Base-by-base conservation (phyloP, 2,329 filamentous ascomycete genomes). In the Aureobasidium sp. region DNA sequence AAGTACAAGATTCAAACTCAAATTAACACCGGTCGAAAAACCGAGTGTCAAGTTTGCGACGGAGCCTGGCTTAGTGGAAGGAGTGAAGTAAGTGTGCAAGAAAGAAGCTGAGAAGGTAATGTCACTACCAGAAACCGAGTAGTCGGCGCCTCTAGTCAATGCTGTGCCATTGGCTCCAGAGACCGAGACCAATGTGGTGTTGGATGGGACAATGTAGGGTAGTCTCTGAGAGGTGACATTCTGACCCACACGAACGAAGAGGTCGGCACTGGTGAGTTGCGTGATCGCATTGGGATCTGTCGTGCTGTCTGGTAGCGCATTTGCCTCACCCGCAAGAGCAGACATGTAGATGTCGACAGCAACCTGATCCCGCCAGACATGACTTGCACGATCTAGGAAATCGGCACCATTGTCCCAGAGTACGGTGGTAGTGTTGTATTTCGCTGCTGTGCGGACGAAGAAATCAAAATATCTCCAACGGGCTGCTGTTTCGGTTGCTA, bases 351-450 rank as follows among this genome's bases (percentile, higher is more conserved):
- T 80, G 6, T 77, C 72, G 5, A 82, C 68, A 0, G 77, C 76
- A 0, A 79, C 76, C 0, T 74, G 71, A 64, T 86, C 84, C 20
- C 79, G 74, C 81, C 82, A 86, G 2, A 68, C 66, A 49, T 77
- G 75, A 0, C 77, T 73, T 2, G 71, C 71, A 41, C 83, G 79
- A 66, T 85, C 75, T 12, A 84, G 74, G 44, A 82, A 79, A 66
- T 85, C 83, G 2, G 75, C 68, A 0, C 83, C 82, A 63, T 85
- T 86, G 67, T 86, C 84, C 84, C 83, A 86, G 6, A 86, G 69
- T 1, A 85, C 73, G 3, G 78, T 76, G 0, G 79, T 71, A 8
- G 81, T 82, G 64, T 79, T 75, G 66, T 83, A 80, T 49, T 78
- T 76, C 1, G 72, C 74, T 0, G 80, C 79, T 0, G 76, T 79